Evolutionary conservation across 2,329 filamentous ascomycete species (phyloP).

Genomic region (Phaeosphaeriaceae sp.): DNA sequence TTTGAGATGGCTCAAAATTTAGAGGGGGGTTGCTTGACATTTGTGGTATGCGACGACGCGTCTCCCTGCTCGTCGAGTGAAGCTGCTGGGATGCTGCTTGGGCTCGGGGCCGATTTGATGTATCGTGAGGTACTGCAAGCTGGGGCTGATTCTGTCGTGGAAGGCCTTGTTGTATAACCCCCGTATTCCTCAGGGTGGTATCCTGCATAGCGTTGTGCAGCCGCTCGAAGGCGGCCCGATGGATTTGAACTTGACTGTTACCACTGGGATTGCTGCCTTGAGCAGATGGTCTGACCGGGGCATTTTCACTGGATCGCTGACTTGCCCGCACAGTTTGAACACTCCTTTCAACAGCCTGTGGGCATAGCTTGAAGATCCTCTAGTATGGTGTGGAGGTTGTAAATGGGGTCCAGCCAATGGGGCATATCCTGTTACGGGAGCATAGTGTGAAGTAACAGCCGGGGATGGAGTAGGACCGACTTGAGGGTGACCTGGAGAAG

Average conservation of each 20-base stretch:
- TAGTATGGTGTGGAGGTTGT: background rate
- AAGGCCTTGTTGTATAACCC: background rate
- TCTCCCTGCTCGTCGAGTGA: background rate
- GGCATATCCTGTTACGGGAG: background rate
- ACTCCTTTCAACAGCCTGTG: constrained; percentile 7
- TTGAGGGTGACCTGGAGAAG: too few species aligned
- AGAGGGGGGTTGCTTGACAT: constrained; percentile 12
- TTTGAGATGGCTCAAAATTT: background rate
- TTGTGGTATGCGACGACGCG: constrained; percentile 7
- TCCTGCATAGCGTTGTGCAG: constrained; percentile 18
- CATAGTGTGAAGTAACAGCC: too few species aligned
- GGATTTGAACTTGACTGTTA: constrained; percentile 19
- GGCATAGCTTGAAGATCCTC: background rate
- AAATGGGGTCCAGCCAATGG: background rate
- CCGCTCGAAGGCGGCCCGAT: constrained; percentile 22
- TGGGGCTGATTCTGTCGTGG: constrained; percentile 20
- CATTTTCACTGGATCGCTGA: constrained; percentile 35
- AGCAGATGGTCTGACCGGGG: constrained; percentile 8
- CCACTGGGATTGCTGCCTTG: constrained; percentile 1
- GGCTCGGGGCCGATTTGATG: constrained; percentile 16
- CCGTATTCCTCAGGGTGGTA: background rate
- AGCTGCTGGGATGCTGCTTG: background rate
- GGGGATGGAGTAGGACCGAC: too few species aligned
- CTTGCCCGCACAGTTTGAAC: constrained; percentile 5
- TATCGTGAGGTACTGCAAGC: constrained; percentile 11